A percentile compares a stretch with the other conserved stretches of the same genome.
Conservation (phyloP, 768 basidiomycete genomes). For the Macrolepiota dolichaula region DNA sequence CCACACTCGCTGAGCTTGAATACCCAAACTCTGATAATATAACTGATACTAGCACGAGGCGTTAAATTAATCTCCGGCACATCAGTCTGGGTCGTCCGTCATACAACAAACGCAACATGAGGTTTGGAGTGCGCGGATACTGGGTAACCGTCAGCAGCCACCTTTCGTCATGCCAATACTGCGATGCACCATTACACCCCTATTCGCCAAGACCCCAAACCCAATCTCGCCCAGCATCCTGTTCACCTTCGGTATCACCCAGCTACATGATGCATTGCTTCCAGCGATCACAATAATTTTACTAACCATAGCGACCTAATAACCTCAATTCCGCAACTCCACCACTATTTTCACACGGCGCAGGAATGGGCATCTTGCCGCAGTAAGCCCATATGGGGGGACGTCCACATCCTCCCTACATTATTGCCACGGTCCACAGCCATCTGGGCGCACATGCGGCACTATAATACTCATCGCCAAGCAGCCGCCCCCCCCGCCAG, state of each 20-base stretch:
- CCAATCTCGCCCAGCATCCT: neutral
- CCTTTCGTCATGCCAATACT: neutral
- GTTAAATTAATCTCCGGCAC: slow-evolving; percentile 8
- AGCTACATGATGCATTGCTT: neutral
- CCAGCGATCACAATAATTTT: neutral
- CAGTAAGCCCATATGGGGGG: slow-evolving; percentile 10
- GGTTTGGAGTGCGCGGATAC: neutral
- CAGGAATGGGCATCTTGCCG: slow-evolving; percentile 4
- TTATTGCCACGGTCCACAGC: neutral
- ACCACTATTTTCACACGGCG: slow-evolving; percentile 5
- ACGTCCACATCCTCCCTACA: neutral
- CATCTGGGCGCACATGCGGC: neutral
- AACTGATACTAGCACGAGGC: slow-evolving; percentile 2
- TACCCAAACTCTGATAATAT: neutral
- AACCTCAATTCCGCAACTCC: slow-evolving; percentile 1
- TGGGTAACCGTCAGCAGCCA: neutral
- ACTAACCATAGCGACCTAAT: slow-evolving; percentile 4
- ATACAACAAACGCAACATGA: neutral
- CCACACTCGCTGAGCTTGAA: slow-evolving; percentile 7
- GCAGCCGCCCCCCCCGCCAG: neutral
- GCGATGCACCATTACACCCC: neutral
- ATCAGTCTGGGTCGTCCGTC: neutral
- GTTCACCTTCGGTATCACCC: slow-evolving; percentile 7
- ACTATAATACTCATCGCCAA: neutral
- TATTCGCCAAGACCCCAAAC: neutral